Percentiles rank a stretch among this genome's conserved stretches.
Evolutionary conservation across 352 stramenopile genomes (phyloP).

Genomic region (Peronospora farinosa): DNA sequence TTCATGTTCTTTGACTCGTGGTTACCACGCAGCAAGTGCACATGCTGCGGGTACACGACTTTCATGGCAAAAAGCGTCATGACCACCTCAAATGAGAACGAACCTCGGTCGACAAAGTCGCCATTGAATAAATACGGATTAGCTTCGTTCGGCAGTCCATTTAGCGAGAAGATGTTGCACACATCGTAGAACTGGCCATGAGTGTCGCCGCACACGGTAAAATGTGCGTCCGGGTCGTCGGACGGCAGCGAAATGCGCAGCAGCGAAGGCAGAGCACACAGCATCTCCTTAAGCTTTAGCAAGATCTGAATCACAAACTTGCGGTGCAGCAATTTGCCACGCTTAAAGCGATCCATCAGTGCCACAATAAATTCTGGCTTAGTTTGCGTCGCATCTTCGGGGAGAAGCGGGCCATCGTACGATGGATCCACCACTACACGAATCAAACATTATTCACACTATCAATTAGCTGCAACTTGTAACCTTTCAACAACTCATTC

Average conservation of each 20-base stretch:
- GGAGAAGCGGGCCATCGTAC: conserved; percentile 75
- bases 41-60: conserved; percentile 87
- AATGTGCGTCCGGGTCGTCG: conserved; percentile 56
- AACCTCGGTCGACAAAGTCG: conserved; percentile 98
- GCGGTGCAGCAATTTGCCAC: conserved; percentile 96
- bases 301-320: conserved; percentile 97
- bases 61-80: conserved; percentile 97
- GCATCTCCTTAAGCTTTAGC: conserved; percentile 87
- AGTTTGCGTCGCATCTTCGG: conserved; percentile 43
- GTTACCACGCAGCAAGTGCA: conserved; percentile 95
- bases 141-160: conserved; percentile 90
- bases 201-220: conserved; percentile 97
- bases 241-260: conserved; percentile 67
- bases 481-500: neutral
- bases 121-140: conserved; percentile 99
- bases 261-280: conserved; percentile 88
- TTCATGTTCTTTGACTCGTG: conserved; percentile 99
- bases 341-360: conserved; percentile 94
- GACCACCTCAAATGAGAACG: conserved; percentile 98
- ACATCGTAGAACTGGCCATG: conserved; percentile 99
- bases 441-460: conserved; percentile 1
- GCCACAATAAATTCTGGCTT: conserved; percentile 86
- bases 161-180: conserved; percentile 99
- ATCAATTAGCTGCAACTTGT: neutral
- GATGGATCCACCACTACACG: conserved; percentile 62